Base-by-base conservation (phyloP, 2,329 filamentous ascomycete genomes). In the Orbilia ellipsospora region DNA sequence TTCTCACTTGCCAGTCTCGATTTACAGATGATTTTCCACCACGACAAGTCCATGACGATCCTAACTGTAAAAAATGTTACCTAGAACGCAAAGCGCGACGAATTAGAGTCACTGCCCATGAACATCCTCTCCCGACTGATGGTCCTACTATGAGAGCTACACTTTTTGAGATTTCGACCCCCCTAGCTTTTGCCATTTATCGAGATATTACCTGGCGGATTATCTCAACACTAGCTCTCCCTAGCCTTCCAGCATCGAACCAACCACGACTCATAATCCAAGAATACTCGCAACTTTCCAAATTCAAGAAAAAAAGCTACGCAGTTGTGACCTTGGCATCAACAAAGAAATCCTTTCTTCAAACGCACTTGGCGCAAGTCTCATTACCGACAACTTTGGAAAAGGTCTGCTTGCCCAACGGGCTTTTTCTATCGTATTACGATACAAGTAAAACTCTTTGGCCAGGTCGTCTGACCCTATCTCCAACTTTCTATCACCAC, bases 341-440 rank as follows among this genome's bases (percentile, higher is more conserved):
- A 0, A 80, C 79, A 1, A 84, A 80, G 2, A 87, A 87, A 65
- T 84, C 85, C 0, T 83, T 83, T 50, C 68, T 84, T 0, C 78
- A 80, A 0, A 85, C 86, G 0, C 87, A 89, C 77, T 88, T 86
- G 72, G 80, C 80, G 0, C 78, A 59, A 0, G 81, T 82, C 31
- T 48, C 57, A 0, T 83, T 88, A 45, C 84, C 85, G 0, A 82
- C 84, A 0, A 77, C 79, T 0, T 78, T 83, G n/a, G 79, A 81
- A 5, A 80, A 83, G 1, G 81, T 89, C 0, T 84, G 84, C 61
- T 81, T 85, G 1, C 83, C 83, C 0, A 85, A 85, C 59, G 86
- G 84, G 0, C 73, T 88, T 8, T 82, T 79, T 0, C 83, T 86
- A 50, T 77, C 79, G 0, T 88, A 88, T 69, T 87, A 82, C 66